Evolutionary conservation across 2,329 filamentous ascomycete genomes (phyloP).

Genomic region (Fusarium acutatum): DNA sequence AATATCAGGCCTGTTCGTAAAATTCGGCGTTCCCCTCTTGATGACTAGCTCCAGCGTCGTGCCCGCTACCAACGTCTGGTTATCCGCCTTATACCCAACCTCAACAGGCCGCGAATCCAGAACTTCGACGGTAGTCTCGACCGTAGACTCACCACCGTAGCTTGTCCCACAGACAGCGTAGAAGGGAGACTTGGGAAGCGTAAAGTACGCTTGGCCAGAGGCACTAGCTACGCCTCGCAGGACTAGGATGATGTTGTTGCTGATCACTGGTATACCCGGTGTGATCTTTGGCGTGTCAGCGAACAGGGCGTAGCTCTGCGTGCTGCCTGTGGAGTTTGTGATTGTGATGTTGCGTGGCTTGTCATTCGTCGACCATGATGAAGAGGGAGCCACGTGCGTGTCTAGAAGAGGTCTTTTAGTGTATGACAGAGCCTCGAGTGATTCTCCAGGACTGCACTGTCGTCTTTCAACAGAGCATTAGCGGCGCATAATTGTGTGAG

Average conservation of each 20-base stretch:
- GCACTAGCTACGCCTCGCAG: neutral
- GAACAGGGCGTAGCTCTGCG: neutral
- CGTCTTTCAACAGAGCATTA: neutral
- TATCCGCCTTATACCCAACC: neutral
- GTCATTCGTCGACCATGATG: neutral
- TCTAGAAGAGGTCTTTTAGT: neutral
- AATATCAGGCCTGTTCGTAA: neutral
- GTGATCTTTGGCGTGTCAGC: neutral
- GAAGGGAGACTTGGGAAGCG: neutral
- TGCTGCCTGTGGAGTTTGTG: neutral
- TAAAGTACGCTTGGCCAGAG: neutral
- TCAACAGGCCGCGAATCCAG: neutral
- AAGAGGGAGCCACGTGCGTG: neutral
- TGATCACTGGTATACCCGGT: neutral
- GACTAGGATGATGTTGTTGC: neutral
- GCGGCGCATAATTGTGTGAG: neutral
- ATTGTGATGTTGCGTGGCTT: neutral
- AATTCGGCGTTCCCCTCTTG: neutral
- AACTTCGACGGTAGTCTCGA: neutral
- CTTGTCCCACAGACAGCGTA: neutral
- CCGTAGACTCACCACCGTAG: neutral
- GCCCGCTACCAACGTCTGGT: neutral
- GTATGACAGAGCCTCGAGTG: neutral
- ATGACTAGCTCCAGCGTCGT: neutral
- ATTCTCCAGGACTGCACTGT: neutral